Conservation (phyloP, 306 rosid species). For the Inga oerstediana region DNA sequence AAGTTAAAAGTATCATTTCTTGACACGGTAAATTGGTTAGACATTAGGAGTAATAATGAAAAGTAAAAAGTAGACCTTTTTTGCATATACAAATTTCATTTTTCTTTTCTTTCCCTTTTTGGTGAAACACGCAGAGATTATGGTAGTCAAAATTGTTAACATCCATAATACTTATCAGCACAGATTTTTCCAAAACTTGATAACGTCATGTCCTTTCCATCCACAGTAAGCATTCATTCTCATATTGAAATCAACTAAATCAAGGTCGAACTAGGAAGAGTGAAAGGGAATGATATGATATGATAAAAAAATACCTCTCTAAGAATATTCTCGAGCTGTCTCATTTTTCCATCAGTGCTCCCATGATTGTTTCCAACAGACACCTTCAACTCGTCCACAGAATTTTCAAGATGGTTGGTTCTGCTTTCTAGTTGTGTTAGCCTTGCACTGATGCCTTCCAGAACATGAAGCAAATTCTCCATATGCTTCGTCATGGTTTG, state of each 20-base stretch:
- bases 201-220: conserved; percentile 22
- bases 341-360: conserved; percentile 76
- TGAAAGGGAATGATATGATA: not conserved
- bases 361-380: conserved; percentile 80
- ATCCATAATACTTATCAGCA: not conserved
- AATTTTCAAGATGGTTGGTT: conserved; percentile 70
- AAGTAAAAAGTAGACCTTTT: not conserved
- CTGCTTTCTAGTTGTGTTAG: conserved; percentile 80
- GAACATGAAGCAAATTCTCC: conserved; percentile 67
- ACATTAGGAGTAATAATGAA: too few relatives aligned
- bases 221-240: conserved; percentile 18
- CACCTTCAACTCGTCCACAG: conserved; percentile 77
- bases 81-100: not conserved
- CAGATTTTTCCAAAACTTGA: not conserved
- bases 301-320: conserved; percentile 58
- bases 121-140: not conserved
- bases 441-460: conserved; percentile 85
- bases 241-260: conserved; percentile 27
- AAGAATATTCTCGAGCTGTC: conserved; percentile 81
- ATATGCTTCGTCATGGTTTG: conserved; percentile 68
- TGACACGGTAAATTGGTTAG: too few relatives aligned
- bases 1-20: too few relatives aligned
- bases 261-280: conserved; percentile 18
- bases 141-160: not conserved
- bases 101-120: not conserved